Evolutionary conservation across 2,329 filamentous ascomycete genomes (phyloP).

Genomic region (Camptophora hylomeconis): DNA sequence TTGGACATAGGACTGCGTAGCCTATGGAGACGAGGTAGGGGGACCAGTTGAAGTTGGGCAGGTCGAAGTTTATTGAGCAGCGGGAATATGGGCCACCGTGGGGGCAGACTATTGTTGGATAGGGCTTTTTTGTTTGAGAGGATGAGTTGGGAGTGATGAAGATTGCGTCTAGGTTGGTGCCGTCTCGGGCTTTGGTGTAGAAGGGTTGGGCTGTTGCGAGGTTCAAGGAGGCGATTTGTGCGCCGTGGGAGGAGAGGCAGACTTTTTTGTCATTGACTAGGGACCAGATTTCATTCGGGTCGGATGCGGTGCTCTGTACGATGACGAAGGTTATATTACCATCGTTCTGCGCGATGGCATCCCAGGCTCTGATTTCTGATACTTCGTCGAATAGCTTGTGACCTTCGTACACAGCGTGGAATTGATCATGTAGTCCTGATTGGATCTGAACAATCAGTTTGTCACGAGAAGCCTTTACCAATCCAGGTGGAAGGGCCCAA

Average conservation of each 20-base stretch:
- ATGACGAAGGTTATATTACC: neutral
- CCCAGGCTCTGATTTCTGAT: conserved; percentile 2
- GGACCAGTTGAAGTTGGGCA: conserved; percentile 9
- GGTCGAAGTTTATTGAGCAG: conserved; percentile 9
- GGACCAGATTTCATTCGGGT: conserved; percentile 1
- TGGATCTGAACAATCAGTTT: conserved; percentile 1
- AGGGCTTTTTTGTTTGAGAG: conserved; percentile 3
- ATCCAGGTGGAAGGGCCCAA: neutral
- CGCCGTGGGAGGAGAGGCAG: conserved; percentile 1
- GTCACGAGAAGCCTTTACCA: neutral
- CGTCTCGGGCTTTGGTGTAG: neutral
- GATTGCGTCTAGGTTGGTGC: neutral
- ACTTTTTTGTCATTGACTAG: neutral
- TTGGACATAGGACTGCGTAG: conserved; percentile 12
- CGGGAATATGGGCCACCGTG: conserved; percentile 13
- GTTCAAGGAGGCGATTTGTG: neutral
- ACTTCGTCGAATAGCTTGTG: neutral
- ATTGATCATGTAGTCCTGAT: conserved; percentile 1
- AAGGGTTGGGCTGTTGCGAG: neutral
- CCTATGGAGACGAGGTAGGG: conserved; percentile 11
- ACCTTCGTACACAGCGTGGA: conserved; percentile 1
- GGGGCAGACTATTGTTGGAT: conserved; percentile 11
- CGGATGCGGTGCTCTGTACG: neutral
- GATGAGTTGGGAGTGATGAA: neutral
- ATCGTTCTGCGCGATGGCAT: neutral